Percentiles rank a stretch among this genome's conserved stretches.
These are phyloP conservation scores for Ascochyta fabae DNA, from an alignment of 2,329 filamentous ascomycete genomes.

Conservation along the genomic window DNA sequence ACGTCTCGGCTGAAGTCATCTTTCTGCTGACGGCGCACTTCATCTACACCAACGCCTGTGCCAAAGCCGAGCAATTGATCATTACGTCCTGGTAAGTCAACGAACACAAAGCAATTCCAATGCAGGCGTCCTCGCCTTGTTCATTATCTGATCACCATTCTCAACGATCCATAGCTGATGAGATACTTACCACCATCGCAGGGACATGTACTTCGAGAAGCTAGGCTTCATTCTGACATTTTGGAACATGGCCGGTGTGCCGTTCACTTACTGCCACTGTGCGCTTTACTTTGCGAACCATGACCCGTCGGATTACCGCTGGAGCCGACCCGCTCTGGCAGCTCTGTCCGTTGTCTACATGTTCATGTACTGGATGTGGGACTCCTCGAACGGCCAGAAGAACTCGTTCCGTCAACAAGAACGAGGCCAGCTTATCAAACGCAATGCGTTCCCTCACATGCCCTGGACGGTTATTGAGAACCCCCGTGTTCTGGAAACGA, in stretches of 20 bases:
- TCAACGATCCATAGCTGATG: background rate
- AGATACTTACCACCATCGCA: slow-evolving; percentile 29
- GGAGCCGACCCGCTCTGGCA: slow-evolving; percentile 71
- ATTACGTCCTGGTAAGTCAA: slow-evolving; percentile 74
- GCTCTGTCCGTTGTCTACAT: slow-evolving; percentile 72
- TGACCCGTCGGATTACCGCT: slow-evolving; percentile 74
- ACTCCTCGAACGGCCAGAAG: slow-evolving; percentile 89
- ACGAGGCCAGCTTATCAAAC: slow-evolving; percentile 68
- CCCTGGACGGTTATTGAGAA: slow-evolving; percentile 84
- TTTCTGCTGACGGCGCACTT: slow-evolving; percentile 88
- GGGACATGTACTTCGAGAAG: slow-evolving; percentile 96
- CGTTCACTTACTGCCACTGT: slow-evolving; percentile 91
- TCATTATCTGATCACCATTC: background rate
- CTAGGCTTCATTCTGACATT: slow-evolving; percentile 97
- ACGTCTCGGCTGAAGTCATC: slow-evolving; percentile 78
- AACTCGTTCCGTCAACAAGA: slow-evolving; percentile 85
- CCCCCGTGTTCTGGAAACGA: slow-evolving; percentile 75
- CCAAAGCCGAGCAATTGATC: slow-evolving; percentile 89
- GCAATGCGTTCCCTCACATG: slow-evolving; percentile 83
- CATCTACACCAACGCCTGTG: slow-evolving; percentile 88
- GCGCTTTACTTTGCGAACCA: slow-evolving; percentile 88
- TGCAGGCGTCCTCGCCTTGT: background rate
- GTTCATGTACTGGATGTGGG: slow-evolving; percentile 88
- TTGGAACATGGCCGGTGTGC: slow-evolving; percentile 92
- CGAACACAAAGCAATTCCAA: background rate